Evolutionary conservation across 352 stramenopile genomes (phyloP).

Genomic region (Phytophthora citrophthora): DNA sequence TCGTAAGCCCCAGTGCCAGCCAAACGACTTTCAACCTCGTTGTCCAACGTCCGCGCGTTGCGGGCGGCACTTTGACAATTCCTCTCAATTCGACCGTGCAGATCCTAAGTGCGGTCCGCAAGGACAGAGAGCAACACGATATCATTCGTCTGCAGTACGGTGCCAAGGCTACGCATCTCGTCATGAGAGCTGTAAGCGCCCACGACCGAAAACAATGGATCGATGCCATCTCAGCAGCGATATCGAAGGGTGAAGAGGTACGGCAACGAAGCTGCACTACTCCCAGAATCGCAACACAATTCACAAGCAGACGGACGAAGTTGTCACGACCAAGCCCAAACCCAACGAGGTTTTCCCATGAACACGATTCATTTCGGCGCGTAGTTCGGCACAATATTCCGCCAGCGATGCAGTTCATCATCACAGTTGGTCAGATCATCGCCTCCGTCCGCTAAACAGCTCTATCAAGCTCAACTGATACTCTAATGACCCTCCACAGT

Average conservation of each 20-base stretch:
- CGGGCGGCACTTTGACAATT: slow-evolving; percentile 24
- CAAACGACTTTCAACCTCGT: slow-evolving; percentile 21
- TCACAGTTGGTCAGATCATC: slow-evolving; percentile 25
- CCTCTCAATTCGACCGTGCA: slow-evolving; percentile 25
- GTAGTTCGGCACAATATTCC: slow-evolving; percentile 22
- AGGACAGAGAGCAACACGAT: slow-evolving; percentile 7
- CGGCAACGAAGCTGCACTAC: too few species aligned
- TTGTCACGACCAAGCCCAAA: too few species aligned
- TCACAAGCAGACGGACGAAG: too few species aligned
- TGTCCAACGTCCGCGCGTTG: slow-evolving; percentile 28
- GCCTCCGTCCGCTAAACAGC: slow-evolving; percentile 15
- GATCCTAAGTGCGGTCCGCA: slow-evolving; percentile 5
- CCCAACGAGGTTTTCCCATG: too few species aligned
- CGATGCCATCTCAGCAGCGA: slow-evolving; percentile 4
- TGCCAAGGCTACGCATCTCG: slow-evolving; percentile 2
- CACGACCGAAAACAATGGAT: slow-evolving; percentile 18
- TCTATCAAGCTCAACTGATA: neutral
- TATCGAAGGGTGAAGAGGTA: neutral
- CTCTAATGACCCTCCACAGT: neutral
- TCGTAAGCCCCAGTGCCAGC: neutral
- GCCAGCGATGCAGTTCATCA: slow-evolving; percentile 23
- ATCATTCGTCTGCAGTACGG: slow-evolving; percentile 28
- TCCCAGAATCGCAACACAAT: too few species aligned
- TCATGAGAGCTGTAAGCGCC: slow-evolving; percentile 21
- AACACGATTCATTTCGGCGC: slow-evolving; percentile 9